A percentile compares a stretch with the other conserved stretches of the same genome.
Conservation (phyloP, 1,284 basidiomycete species). For the Hypsizygus ulmarius region DNA sequence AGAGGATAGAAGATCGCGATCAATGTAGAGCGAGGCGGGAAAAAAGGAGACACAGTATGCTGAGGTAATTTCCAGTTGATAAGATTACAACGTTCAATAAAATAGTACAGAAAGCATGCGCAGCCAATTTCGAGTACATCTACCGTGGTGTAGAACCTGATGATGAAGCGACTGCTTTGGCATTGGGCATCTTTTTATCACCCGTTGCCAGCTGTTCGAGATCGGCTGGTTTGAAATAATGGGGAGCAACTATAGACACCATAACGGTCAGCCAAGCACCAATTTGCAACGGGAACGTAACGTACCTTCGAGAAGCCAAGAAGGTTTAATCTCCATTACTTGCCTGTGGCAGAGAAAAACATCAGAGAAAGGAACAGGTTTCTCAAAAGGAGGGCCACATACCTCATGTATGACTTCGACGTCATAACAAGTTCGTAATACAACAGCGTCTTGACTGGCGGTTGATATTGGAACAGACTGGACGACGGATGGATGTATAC, state of each 20-base stretch:
- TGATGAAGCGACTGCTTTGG: slow-evolving; percentile 38
- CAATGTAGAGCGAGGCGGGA: neutral
- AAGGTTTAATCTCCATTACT: slow-evolving; percentile 95
- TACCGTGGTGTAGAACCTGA: slow-evolving; percentile 15
- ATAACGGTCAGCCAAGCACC: neutral
- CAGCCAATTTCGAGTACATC: neutral
- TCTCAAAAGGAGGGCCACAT: slow-evolving; percentile 18
- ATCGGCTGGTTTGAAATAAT: slow-evolving; percentile 90
- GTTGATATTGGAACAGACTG: slow-evolving; percentile 92
- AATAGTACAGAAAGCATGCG: slow-evolving; percentile 7
- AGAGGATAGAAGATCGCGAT: slow-evolving; percentile 47
- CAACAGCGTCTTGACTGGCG: slow-evolving; percentile 85
- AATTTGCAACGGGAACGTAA: slow-evolving; percentile 12
- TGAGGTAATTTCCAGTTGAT: slow-evolving; percentile 2
- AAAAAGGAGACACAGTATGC: neutral
- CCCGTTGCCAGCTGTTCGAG: slow-evolving; percentile 79
- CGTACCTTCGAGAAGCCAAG: slow-evolving; percentile 89
- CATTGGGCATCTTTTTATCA: slow-evolving; percentile 91
- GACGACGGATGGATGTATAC: slow-evolving; percentile 97
- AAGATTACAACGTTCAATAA: slow-evolving; percentile 11
- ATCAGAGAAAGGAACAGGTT: neutral
- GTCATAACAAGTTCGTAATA: slow-evolving; percentile 96
- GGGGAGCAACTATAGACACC: slow-evolving; percentile 72
- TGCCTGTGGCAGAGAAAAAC: slow-evolving; percentile 55
- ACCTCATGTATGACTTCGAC: slow-evolving; percentile 82